Evolutionary conservation across 140 eudicot species (phyloP), one percentile per base, ranked within the genome.

Genomic region (Stevia rebaudiana): DNA sequence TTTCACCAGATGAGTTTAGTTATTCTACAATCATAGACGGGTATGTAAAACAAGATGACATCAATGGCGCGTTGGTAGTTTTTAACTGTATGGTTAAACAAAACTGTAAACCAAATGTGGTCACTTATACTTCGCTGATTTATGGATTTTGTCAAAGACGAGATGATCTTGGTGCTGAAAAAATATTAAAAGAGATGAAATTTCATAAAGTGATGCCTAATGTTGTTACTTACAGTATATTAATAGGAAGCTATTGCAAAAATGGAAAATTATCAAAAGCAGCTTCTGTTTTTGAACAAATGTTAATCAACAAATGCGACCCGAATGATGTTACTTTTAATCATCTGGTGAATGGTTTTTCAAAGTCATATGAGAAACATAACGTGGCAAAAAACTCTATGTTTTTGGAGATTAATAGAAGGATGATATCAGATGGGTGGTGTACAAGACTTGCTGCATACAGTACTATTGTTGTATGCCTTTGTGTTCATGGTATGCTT

Each of bases 11-110:
- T 60, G 86, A 81, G 63, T 88, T 66, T 67, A 91, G 90, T 24
- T 92, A 85, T 62, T 92, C 96, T 17, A 92, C 95, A 8, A 61
- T 88, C 12, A 83, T 92, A 10, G 95, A 85, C 66, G 98, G 98
- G 47, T 78, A 74, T 36, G 78, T 85, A 40, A 92, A 91, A 76
- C 95, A 82, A 53, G 82, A 77, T 33, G 83, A 84, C 73, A 47
- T 91, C 65, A 41, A 59, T 69, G 84, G 81, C 3, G 92, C 95
- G 19, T 66, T 88, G 16, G 65, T 72, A 67, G 48, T 85, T 47
- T 83, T 92, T 67, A 55, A 65, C 56, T 81, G 43, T 61, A 84
- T 83, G 87, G 61, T 79, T 15, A 82, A 81, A 50, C 75, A 71
- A 49, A 88, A 77, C 23, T 68, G 78, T 59, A 77, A 63, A 65